Evolutionary conservation across 129 eudicot genomes (phyloP).

Genomic region (Cynara cardunculus): DNA sequence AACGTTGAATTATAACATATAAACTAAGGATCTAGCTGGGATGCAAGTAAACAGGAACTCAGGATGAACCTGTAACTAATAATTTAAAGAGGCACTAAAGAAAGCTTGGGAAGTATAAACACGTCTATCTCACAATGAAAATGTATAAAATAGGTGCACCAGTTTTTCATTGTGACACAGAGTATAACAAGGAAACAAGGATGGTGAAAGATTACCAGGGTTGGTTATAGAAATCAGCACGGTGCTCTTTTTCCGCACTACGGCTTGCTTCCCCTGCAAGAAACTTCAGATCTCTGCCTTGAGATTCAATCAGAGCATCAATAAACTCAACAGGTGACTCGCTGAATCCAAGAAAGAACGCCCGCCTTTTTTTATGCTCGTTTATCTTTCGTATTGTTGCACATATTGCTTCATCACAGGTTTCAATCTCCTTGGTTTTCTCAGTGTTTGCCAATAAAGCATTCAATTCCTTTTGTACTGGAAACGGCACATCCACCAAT

Average conservation of each 20-base stretch:
- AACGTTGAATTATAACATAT: neutral
- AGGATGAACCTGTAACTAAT: constrained; percentile 8
- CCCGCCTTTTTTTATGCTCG: constrained; percentile 84
- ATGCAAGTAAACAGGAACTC: neutral
- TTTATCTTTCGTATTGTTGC: constrained; percentile 76
- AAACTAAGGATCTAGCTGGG: constrained; percentile 1
- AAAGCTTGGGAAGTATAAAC: neutral
- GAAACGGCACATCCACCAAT: constrained; percentile 81
- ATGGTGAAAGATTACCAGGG: constrained; percentile 67
- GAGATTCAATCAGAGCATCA: constrained; percentile 85
- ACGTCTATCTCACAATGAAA: neutral
- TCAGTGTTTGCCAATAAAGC: constrained; percentile 70
- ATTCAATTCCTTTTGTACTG: constrained; percentile 78
- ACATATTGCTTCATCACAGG: constrained; percentile 87
- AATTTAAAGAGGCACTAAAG: neutral
- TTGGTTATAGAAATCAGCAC: constrained; percentile 82
- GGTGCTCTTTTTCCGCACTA: constrained; percentile 76
- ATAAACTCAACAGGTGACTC: constrained; percentile 92
- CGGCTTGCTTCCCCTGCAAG: constrained; percentile 73
- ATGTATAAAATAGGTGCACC: neutral
- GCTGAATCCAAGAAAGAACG: constrained; percentile 95
- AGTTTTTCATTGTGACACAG: neutral
- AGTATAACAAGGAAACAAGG: neutral
- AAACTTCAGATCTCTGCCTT: constrained; percentile 73
- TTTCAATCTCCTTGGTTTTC: constrained; percentile 76